Percentiles rank a stretch among this genome's conserved stretches.
phyloP scores from a whole-genome alignment of 2,329 filamentous ascomycete genomes.

The Metarhizium humberi region DNA sequence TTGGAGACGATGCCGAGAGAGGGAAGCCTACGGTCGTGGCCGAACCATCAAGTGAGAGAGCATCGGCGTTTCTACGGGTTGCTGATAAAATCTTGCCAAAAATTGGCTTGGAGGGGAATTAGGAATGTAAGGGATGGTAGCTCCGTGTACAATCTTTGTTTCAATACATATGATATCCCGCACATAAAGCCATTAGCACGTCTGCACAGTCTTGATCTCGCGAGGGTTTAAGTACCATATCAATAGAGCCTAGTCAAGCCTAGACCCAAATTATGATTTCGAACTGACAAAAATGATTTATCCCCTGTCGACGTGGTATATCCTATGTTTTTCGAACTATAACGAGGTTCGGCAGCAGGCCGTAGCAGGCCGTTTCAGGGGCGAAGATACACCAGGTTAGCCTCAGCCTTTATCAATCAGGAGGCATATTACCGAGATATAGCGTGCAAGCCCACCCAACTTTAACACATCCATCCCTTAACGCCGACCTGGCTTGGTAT shows the following conservation, averaged over 20 bases:
- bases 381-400: slow-evolving; percentile 26
- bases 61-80: slow-evolving; percentile 62
- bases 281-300: background rate
- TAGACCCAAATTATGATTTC: background rate
- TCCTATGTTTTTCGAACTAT: slow-evolving; percentile 7
- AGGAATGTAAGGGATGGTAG: background rate
- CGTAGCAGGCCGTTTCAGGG: background rate
- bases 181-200: slow-evolving; percentile 1
- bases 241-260: background rate
- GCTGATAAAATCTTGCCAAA: slow-evolving; percentile 45
- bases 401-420: slow-evolving; percentile 25
- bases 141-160: background rate
- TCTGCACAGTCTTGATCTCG: background rate
- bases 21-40: slow-evolving; percentile 87
- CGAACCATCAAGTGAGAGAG: slow-evolving; percentile 67
- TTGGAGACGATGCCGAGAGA: slow-evolving; percentile 78
- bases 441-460: slow-evolving; percentile 18
- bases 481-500: slow-evolving; percentile 8
- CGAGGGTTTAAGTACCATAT: slow-evolving; percentile 4
- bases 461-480: slow-evolving; percentile 11
- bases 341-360: slow-evolving; percentile 3
- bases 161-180: background rate
- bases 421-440: slow-evolving; percentile 26
- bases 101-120: slow-evolving; percentile 24
- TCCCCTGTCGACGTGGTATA: background rate